phyloP scores from a whole-genome alignment of 345 rosid species.

The Populus nigra region DNA sequence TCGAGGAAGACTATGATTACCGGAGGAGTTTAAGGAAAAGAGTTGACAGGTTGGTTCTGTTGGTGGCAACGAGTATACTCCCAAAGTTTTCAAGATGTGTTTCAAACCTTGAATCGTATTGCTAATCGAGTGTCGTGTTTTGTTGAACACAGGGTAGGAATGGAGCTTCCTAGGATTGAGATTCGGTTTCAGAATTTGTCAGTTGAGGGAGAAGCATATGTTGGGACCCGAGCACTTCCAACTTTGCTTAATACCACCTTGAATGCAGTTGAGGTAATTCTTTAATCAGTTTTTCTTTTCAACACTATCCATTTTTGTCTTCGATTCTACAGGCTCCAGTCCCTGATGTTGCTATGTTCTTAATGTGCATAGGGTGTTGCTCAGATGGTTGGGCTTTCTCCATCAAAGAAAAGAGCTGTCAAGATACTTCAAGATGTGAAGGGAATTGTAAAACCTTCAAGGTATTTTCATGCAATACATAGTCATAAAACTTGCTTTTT shows the following conservation, averaged over 20 bases:
- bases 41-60: not conserved
- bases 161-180: slow-evolving; percentile 40
- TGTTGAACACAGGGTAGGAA: slow-evolving; percentile 35
- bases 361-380: slow-evolving; percentile 23
- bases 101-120: too few relatives aligned
- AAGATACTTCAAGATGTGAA: slow-evolving; percentile 36
- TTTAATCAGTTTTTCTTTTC: not conserved
- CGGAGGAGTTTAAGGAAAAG: slow-evolving; percentile 12
- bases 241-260: slow-evolving; percentile 36
- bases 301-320: not conserved
- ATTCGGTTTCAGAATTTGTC: slow-evolving; percentile 40
- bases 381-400: slow-evolving; percentile 27
- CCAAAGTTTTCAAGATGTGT: too few relatives aligned
- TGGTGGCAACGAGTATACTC: too few relatives aligned
- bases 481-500: not conserved
- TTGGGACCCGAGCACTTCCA: slow-evolving; percentile 44
- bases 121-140: not conserved
- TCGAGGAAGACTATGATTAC: slow-evolving; percentile 22
- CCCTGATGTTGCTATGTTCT: not conserved
- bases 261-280: slow-evolving; percentile 36
- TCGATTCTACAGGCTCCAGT: too few relatives aligned
- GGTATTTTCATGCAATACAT: slow-evolving; percentile 15
- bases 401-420: slow-evolving; percentile 38
- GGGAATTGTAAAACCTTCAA: slow-evolving; percentile 39
- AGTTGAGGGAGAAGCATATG: slow-evolving; percentile 41